phyloP scores from a whole-genome alignment of 768 basidiomycete species.

The Daedaleopsis sinensis region DNA sequence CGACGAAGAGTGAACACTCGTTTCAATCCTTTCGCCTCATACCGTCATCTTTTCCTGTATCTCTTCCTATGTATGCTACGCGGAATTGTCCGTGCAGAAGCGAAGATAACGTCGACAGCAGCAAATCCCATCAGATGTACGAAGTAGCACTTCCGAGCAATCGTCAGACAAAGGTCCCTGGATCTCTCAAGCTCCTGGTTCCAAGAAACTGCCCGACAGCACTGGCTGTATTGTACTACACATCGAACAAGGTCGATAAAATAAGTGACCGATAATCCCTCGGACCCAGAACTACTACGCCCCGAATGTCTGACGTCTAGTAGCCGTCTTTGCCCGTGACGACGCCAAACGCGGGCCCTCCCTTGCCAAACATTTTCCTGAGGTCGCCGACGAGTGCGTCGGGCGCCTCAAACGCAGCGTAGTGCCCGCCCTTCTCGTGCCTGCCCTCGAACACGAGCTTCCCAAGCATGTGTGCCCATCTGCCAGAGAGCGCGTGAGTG shows the following conservation, averaged over 20 bases:
- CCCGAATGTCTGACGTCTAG: background rate
- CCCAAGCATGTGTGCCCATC: conserved; percentile 45
- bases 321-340: conserved; percentile 50
- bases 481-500: conserved; percentile 19
- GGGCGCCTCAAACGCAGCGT: conserved; percentile 56
- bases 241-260: background rate
- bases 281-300: no score
- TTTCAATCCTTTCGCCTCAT: background rate
- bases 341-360: conserved; percentile 50
- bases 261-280: no score
- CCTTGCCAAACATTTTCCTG: conserved; percentile 58
- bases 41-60: no score
- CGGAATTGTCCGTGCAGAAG: no score
- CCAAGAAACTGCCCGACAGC: background rate
- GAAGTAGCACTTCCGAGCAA: no score
- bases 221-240: background rate
- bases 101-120: no score
- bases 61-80: no score
- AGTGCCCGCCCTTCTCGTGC: conserved; percentile 59
- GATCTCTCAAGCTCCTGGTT: no score
- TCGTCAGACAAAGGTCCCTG: no score
- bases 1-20: conserved; percentile 31
- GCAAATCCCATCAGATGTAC: background rate
- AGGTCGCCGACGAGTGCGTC: conserved; percentile 51
- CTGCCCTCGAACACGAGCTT: conserved; percentile 50